phyloP scores from a whole-genome alignment of 805 yeast genomes.

The Dipodascus geniculatus region DNA sequence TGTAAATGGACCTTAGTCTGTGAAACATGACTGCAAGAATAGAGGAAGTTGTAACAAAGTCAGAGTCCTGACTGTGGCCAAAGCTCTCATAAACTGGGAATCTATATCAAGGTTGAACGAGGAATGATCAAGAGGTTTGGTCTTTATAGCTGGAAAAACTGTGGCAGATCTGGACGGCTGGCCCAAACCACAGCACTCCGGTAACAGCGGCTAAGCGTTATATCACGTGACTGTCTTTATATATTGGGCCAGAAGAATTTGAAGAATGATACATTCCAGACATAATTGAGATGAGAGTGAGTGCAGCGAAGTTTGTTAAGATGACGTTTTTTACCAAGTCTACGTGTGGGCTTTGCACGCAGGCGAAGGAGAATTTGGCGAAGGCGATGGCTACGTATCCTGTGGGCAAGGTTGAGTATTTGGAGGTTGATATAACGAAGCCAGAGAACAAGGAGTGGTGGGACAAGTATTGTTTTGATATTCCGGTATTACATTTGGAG shows the following conservation, averaged over 20 bases:
- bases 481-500: slow-evolving; percentile 24
- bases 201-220: no score
- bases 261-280: background rate
- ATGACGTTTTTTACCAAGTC: slow-evolving; percentile 25
- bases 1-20: background rate
- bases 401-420: slow-evolving; percentile 14
- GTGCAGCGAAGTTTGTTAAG: background rate
- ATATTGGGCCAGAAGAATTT: no score
- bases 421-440: slow-evolving; percentile 24
- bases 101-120: no score
- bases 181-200: no score
- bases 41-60: no score
- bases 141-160: no score
- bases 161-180: no score
- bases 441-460: slow-evolving; percentile 25
- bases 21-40: background rate
- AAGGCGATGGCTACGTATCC: slow-evolving; percentile 11
- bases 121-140: no score
- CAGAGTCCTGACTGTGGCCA: background rate
- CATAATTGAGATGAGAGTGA: background rate
- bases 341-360: slow-evolving; percentile 26
- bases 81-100: background rate
- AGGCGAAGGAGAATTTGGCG: slow-evolving; percentile 19
- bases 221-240: no score
- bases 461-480: slow-evolving; percentile 28